Evolutionary conservation across 768 basidiomycete species (phyloP), one percentile per base, ranked within the genome.

Genomic region (Trametes gibbosa): DNA sequence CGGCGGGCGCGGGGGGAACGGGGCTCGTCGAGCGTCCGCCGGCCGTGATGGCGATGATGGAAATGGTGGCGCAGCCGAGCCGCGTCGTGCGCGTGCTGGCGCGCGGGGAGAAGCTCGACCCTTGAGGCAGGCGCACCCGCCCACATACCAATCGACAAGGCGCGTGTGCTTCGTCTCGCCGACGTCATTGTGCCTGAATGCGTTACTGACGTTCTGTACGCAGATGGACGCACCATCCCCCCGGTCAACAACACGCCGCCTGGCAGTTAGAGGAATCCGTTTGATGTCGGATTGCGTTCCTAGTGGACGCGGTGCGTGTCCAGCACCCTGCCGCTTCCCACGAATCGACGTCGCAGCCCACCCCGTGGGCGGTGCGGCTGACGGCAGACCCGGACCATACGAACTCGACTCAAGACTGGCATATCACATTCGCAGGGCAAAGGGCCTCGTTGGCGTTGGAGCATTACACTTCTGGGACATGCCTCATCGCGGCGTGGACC

Each of bases 11-110:
- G 10, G 29, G 29, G 29, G n/a, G n/a, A n/a, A 68, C 47, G 69
- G 70, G 81, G 2, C 77, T 92, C 42, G 90, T 92, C 50, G 90
- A 92, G 68, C 83, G 89, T 19, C 88, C 89, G 0, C 81, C 87
- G 9, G 86, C 89, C 1, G 87, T 90, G 47, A 83, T 85, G 79
- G 85, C 87, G 4, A 89, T 92, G 88, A 90, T 89, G 87, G 86
- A 86, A 62, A 82, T 83, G 71, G 80, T 89, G 9, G 77, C 85
- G 21, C 86, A 89, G 63, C 86, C 88, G 7, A 86, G 81, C 70
- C 86, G 84, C 62, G 86, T 89, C 63, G 85, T 92, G 34, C 79
- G 90, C 24, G 86, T 93, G 27, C 82, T 93, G 59, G 89, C 91
- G 1, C 83, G 91, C 13, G 91, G 91, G 32, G 91, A 93, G 79